These are phyloP conservation scores for Castanopsis chinensis DNA, from an alignment of 306 rosid genomes.

Conservation along the genomic window DNA sequence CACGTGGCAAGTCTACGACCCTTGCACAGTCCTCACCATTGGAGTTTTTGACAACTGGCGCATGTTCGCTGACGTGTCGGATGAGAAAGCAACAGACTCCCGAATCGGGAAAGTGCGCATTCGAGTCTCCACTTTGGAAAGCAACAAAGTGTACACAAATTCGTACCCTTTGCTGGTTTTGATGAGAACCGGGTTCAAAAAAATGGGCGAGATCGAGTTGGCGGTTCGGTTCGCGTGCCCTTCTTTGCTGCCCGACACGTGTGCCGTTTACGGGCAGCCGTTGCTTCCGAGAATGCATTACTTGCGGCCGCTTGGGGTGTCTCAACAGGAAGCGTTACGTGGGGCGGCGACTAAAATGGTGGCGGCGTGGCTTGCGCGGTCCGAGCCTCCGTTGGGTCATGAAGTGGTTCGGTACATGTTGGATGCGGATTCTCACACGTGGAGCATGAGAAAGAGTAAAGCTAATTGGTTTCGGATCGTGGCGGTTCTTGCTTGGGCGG, in stretches of 20 bases:
- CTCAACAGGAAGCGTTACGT: conserved; percentile 82
- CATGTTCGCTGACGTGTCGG: conserved; percentile 31
- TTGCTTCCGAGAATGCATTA: conserved; percentile 86
- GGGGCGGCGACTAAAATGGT: conserved; percentile 81
- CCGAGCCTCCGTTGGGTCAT: conserved; percentile 81
- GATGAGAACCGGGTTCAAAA: conserved; percentile 61
- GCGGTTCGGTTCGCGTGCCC: conserved; percentile 86
- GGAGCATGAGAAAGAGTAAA: conserved; percentile 96
- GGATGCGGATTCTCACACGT: conserved; percentile 85
- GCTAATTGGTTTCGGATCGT: conserved; percentile 93
- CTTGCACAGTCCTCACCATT: conserved; percentile 52
- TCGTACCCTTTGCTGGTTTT: conserved; percentile 71
- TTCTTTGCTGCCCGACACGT: conserved; percentile 68
- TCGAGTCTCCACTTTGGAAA: conserved; percentile 84
- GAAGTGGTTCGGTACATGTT: conserved; percentile 92
- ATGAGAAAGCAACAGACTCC: conserved; percentile 29
- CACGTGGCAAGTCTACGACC: conserved; percentile 66
- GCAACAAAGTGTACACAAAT: conserved; percentile 72
- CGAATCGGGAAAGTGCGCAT: conserved; percentile 78
- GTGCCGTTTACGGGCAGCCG: conserved; percentile 73
- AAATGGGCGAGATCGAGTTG: conserved; percentile 84
- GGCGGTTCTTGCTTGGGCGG: conserved; percentile 82
- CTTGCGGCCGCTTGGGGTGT: conserved; percentile 82
- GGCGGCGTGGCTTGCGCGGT: conserved; percentile 70
- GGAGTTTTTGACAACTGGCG: conserved; percentile 59